A percentile compares a stretch with the other conserved stretches of the same genome.
phyloP scores from a whole-genome alignment of 2,329 filamentous ascomycete species.

The Teratosphaeria gauchensis region DNA sequence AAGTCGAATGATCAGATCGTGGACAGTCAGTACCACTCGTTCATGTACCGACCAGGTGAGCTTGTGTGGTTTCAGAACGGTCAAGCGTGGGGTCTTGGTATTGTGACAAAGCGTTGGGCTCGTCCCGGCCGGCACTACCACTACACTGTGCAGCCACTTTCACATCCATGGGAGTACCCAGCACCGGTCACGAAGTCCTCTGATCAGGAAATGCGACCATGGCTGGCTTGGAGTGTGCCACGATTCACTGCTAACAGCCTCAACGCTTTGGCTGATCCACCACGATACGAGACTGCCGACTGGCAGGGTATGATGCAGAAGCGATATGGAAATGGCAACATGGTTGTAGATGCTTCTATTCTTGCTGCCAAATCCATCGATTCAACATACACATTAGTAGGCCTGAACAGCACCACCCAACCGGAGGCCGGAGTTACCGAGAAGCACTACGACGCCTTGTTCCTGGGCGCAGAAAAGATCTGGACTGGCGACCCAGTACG shows the following conservation, averaged over 20 bases:
- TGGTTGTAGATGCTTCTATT: slow-evolving; percentile 49
- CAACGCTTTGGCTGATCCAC: slow-evolving; percentile 27
- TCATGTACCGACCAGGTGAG: slow-evolving; percentile 46
- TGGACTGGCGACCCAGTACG: slow-evolving; percentile 51
- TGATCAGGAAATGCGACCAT: slow-evolving; percentile 41
- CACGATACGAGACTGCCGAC: slow-evolving; percentile 41
- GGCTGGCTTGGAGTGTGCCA: slow-evolving; percentile 50
- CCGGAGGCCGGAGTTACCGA: slow-evolving; percentile 28
- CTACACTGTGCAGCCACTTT: slow-evolving; percentile 31
- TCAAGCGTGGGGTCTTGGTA: slow-evolving; percentile 44
- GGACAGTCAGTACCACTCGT: slow-evolving; percentile 39
- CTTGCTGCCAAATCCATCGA: slow-evolving; percentile 48
- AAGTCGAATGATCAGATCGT: slow-evolving; percentile 39
- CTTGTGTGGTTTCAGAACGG: slow-evolving; percentile 47
- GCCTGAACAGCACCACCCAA: slow-evolving; percentile 33
- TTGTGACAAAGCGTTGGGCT: slow-evolving; percentile 39
- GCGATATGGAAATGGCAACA: slow-evolving; percentile 37
- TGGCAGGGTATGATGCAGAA: slow-evolving; percentile 38
- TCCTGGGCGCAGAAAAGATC: slow-evolving; percentile 49
- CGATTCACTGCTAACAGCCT: slow-evolving; percentile 38
- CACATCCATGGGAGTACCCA: slow-evolving; percentile 21
- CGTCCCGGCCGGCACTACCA: slow-evolving; percentile 10
- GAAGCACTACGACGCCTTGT: slow-evolving; percentile 45
- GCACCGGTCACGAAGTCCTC: slow-evolving; percentile 34
- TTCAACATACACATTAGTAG: slow-evolving; percentile 45